A percentile compares a stretch with the other conserved stretches of the same genome.
These are phyloP conservation scores for Chenopodium berlandieri DNA, from an alignment of 148 eudicot genomes.

Conservation along the genomic window DNA sequence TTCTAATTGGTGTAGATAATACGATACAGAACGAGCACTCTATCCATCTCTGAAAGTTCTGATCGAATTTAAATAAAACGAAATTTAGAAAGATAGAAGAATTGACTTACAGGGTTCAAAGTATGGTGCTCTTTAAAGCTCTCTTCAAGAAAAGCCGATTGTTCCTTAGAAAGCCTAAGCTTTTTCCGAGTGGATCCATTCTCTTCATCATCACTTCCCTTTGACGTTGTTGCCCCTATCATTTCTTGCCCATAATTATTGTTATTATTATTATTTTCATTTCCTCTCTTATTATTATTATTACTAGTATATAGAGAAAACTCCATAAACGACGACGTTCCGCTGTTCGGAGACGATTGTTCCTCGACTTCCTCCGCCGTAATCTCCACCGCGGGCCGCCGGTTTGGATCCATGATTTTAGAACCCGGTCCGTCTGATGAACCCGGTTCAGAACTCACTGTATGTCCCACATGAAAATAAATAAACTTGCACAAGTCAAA, in stretches of 20 bases:
- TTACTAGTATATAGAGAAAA: conserved; percentile 38
- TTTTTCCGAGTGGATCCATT: conserved; percentile 55
- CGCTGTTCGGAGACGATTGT: conserved; percentile 61
- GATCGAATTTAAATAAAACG: no score
- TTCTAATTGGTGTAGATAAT: no score
- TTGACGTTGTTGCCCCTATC: conserved; percentile 31
- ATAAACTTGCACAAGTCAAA: conserved; percentile 8
- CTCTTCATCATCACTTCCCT: conserved; percentile 61
- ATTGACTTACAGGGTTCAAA: conserved; percentile 69
- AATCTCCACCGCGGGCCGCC: conserved; percentile 24
- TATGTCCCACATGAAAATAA: conserved; percentile 7
- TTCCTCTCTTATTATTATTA: conserved; percentile 8
- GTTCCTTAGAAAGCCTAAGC: conserved; percentile 70
- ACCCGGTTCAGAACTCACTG: conserved; percentile 55
- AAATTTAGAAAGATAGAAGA: no score
- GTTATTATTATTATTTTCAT: conserved; percentile 14
- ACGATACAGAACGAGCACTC: no score
- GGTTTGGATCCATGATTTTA: conserved; percentile 28
- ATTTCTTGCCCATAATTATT: conserved; percentile 17
- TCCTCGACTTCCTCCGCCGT: conserved; percentile 37
- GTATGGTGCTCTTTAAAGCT: conserved; percentile 75
- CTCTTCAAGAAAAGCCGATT: conserved; percentile 82
- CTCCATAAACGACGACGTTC: conserved; percentile 66
- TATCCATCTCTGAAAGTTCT: no score
- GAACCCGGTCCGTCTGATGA: conserved; percentile 38